Evolutionary conservation across 768 basidiomycete genomes (phyloP).

Genomic region (Megacollybia marginata): DNA sequence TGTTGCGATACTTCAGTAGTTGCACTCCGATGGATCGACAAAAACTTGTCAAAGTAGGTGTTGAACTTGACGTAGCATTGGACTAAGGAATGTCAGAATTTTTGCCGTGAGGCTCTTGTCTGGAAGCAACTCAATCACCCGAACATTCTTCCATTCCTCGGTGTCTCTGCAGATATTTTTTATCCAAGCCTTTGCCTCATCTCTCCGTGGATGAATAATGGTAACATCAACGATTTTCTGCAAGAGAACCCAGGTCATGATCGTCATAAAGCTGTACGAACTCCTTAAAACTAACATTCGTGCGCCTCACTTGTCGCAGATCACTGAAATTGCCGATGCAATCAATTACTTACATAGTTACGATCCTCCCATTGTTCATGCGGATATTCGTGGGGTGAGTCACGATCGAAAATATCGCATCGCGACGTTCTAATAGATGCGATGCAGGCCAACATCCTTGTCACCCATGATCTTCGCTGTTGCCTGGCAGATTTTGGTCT

Average conservation of each 20-base stretch:
- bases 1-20: background rate
- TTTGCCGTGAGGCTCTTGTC: slow-evolving; percentile 21
- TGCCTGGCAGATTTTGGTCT: slow-evolving; percentile 7
- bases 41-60: no score
- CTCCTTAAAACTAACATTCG: background rate
- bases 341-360: slow-evolving; percentile 1
- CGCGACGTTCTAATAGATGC: no score
- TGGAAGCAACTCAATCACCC: slow-evolving; percentile 21
- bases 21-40: no score
- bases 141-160: slow-evolving; percentile 25
- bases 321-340: slow-evolving; percentile 1
- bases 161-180: slow-evolving; percentile 10
- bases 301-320: background rate
- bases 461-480: slow-evolving; percentile 1
- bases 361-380: slow-evolving; percentile 2
- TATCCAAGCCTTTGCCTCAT: slow-evolving; percentile 11
- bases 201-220: slow-evolving; percentile 25
- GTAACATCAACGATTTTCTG: slow-evolving; percentile 15
- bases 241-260: slow-evolving; percentile 12
- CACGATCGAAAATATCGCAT: background rate
- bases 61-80: no score
- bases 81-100: background rate
- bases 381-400: slow-evolving; percentile 20
- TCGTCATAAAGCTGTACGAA: slow-evolving; percentile 14
- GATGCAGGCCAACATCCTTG: slow-evolving; percentile 3